Base-by-base conservation (phyloP, 2,329 filamentous ascomycete genomes). In the Diaporthe caulivora region DNA sequence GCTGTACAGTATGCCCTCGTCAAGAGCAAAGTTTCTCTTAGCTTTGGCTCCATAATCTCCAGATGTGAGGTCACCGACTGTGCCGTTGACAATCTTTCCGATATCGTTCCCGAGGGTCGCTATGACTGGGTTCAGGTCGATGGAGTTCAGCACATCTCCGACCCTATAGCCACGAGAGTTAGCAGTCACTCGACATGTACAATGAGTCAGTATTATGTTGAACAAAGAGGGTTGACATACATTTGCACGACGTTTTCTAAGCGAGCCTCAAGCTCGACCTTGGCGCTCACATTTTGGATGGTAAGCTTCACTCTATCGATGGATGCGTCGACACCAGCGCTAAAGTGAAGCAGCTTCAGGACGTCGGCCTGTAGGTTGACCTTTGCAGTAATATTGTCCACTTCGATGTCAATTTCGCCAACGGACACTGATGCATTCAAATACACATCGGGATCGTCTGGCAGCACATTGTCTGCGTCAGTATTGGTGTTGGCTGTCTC, bases 321-420 rank as follows among this genome's bases (percentile, higher is more conserved):
- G 67, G 84, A 87, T 3, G 88, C 84, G 78, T 90, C 87, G 49
- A 92, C 89, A 58, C 90, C 90, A 2, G 90, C 90, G 76, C 87
- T 90, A 84, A 92, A 91, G 72, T 86, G 82, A 57, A 92, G 86
- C 57, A 92, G 83, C 75, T 87, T 85, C 53, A 91, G 83, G 13
- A 91, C 89, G 78, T 90, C 86, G 7, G 88, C 88, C 74, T 90
- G 88, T 42, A 91, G 83, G 78, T 90, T 91, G 80, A 90, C 85
- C 78, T 90, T 90, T 69, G 89, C 89, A 1, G 88, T 89, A 71
- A 91, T 84, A 77, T 91, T 91, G 74, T 88, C 83, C 17, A 91
- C 90, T 64, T 87, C 84, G 72, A 92, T 86, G 79, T 85, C 84
- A 81, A 92, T 91, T 78, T 89, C 86, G 75, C 88, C 87, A 10